A percentile compares a stretch with the other conserved stretches of the same genome.
These are phyloP conservation scores for Wolfiporia cocos DNA, from an alignment of 1,284 basidiomycete genomes.

Conservation along the genomic window DNA sequence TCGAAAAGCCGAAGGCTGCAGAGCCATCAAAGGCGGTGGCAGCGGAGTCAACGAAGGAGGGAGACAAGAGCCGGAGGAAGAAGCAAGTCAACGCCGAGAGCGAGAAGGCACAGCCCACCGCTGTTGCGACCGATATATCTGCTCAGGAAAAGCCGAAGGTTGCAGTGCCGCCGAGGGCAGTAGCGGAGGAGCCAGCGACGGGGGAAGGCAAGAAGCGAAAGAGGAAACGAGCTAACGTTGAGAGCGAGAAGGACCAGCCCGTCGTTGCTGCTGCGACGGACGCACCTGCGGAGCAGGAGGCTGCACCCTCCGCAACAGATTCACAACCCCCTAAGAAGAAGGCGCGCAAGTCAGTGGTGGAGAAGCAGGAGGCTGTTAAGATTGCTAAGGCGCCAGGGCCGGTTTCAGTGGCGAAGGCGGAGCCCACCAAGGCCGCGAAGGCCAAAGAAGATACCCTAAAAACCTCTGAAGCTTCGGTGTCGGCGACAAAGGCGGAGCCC, in stretches of 20 bases:
- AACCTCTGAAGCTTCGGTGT: background rate
- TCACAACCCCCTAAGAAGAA: background rate
- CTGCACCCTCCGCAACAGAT: background rate
- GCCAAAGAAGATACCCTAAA: constrained; percentile 3
- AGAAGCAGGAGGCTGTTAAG: constrained; percentile 4
- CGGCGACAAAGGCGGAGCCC: constrained; percentile 1
- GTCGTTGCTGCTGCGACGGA: no score
- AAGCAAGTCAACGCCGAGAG: constrained; percentile 6
- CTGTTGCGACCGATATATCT: no score
- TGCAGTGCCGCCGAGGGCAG: background rate
- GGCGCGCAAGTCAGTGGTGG: constrained; percentile 5
- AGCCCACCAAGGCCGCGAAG: constrained; percentile 6
- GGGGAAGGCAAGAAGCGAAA: constrained; percentile 1
- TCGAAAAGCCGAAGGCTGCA: no score
- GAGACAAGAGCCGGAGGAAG: constrained; percentile 2
- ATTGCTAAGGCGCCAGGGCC: constrained; percentile 1
- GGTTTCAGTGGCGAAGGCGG: background rate
- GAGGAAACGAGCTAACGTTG: constrained; percentile 6
- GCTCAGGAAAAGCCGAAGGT: no score
- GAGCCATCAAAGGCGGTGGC: background rate
- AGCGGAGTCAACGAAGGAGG: background rate
- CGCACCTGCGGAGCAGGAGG: no score
- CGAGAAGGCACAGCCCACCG: background rate
- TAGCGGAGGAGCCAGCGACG: no score
- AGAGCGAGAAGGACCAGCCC: background rate